These are phyloP conservation scores for Cetradonia linearis DNA, from an alignment of 495 filamentous ascomycete species.

Conservation along the genomic window DNA sequence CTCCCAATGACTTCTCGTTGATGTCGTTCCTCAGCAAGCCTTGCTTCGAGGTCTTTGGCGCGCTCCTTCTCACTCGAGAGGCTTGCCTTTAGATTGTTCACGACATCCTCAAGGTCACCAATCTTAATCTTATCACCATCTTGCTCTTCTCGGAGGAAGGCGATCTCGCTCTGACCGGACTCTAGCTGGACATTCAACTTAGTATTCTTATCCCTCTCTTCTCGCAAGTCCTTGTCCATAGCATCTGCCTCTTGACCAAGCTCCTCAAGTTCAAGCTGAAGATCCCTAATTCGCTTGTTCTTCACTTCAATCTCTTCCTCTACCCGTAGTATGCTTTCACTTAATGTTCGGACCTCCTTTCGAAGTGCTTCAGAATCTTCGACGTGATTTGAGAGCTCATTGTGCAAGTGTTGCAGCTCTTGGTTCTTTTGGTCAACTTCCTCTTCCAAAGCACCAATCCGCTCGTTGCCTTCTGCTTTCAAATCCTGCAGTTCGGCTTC, in stretches of 20 bases:
- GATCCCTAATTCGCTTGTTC: slow-evolving; percentile 55
- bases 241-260: slow-evolving; percentile 68
- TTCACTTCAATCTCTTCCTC: slow-evolving; percentile 74
- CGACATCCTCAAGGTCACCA: slow-evolving; percentile 72
- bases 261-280: slow-evolving; percentile 65
- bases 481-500: slow-evolving; percentile 68
- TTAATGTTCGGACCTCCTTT: slow-evolving; percentile 81
- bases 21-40: slow-evolving; percentile 65
- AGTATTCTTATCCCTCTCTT: slow-evolving; percentile 75
- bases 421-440: slow-evolving; percentile 62
- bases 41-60: slow-evolving; percentile 64
- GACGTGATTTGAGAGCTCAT: slow-evolving; percentile 48
- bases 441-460: slow-evolving; percentile 68
- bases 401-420: slow-evolving; percentile 61
- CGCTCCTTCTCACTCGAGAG: slow-evolving; percentile 76
- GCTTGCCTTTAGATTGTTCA: slow-evolving; percentile 61
- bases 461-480: slow-evolving; percentile 51
- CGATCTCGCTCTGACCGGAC: slow-evolving; percentile 83
- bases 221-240: slow-evolving; percentile 62
- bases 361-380: slow-evolving; percentile 81
- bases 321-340: slow-evolving; percentile 69
- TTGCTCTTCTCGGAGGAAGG: slow-evolving; percentile 93
- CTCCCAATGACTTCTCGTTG: slow-evolving; percentile 79
- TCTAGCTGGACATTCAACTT: slow-evolving; percentile 83
- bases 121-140: slow-evolving; percentile 98